These are phyloP conservation scores for Coemansia sp. DNA, from an alignment of 371 early-diverging fungal genomes.

Conservation along the genomic window DNA sequence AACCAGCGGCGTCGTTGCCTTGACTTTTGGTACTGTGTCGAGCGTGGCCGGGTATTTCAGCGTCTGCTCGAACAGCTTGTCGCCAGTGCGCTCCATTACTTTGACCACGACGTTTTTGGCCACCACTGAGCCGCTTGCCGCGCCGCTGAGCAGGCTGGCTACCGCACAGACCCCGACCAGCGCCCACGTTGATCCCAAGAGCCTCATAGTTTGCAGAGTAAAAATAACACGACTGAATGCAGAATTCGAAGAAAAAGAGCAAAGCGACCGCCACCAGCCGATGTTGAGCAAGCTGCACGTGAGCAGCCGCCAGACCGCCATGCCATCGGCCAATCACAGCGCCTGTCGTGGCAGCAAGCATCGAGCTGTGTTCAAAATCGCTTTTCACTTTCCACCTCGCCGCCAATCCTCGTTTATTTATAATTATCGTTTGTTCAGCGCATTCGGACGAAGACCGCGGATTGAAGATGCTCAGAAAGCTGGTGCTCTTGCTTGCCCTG, in stretches of 20 bases:
- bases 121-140: conserved; percentile 10
- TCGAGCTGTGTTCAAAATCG: conserved; percentile 6
- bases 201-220: conserved; percentile 11
- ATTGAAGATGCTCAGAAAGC: conserved; percentile 33
- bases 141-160: background rate
- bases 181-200: background rate
- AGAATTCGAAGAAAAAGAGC: background rate
- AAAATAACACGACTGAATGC: background rate
- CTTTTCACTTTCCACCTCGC: conserved; percentile 8
- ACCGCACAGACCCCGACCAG: conserved; percentile 16
- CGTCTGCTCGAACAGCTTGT: conserved; percentile 35
- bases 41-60: conserved; percentile 27
- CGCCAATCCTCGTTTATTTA: conserved; percentile 3
- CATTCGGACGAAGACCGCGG: background rate
- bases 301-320: background rate
- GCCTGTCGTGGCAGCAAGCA: conserved; percentile 22
- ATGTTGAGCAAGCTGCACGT: background rate
- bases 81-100: conserved; percentile 47
- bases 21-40: conserved; percentile 20
- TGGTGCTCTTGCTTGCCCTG: conserved; percentile 44
- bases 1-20: conserved; percentile 27
- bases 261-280: background rate
- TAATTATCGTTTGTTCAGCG: background rate
- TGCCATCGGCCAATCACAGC: conserved; percentile 28
- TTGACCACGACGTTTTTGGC: conserved; percentile 26